A percentile compares a stretch with the other conserved stretches of the same genome.
phyloP scores from a whole-genome alignment of 257 asterid species.

The Nyctanthes arbortristis region DNA sequence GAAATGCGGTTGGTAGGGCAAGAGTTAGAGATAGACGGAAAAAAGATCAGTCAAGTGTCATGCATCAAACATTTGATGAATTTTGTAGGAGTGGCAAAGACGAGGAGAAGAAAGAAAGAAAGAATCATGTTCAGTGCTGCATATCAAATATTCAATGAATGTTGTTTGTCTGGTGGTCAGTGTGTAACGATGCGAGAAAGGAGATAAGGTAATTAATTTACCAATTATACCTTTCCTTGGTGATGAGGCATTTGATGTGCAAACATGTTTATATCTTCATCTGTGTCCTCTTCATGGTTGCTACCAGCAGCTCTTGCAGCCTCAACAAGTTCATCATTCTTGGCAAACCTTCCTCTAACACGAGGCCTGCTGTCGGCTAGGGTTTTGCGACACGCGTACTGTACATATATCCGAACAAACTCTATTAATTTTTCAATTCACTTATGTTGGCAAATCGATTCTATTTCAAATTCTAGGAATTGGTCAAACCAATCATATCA shows the following conservation, averaged over 20 bases:
- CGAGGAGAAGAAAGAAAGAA: too few species aligned
- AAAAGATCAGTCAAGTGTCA: too few species aligned
- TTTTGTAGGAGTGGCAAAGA: too few species aligned
- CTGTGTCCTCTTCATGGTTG: constrained; percentile 66
- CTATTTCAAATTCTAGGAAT: too few species aligned
- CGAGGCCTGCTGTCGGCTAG: constrained; percentile 93
- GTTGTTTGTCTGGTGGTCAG: constrained; percentile 6
- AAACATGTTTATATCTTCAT: constrained; percentile 47
- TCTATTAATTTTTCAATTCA: not conserved
- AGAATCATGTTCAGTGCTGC: not conserved
- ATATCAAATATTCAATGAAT: not conserved
- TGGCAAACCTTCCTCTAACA: constrained; percentile 88
- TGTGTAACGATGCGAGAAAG: not conserved
- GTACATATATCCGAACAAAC: constrained; percentile 18
- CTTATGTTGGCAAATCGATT: too few species aligned
- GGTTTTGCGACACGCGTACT: constrained; percentile 94
- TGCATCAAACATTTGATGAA: too few species aligned
- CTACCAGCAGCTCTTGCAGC: constrained; percentile 37
- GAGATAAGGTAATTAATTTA: constrained; percentile 18
- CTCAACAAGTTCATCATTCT: constrained; percentile 69
- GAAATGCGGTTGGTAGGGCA: too few species aligned
- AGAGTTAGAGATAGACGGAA: too few species aligned
- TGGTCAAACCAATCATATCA: too few species aligned
- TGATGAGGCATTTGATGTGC: constrained; percentile 33
- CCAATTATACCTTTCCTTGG: constrained; percentile 35